A percentile compares a stretch with the other conserved stretches of the same genome.
These are phyloP conservation scores for Draba incana DNA, from an alignment of 345 rosid species.

Conservation along the genomic window DNA sequence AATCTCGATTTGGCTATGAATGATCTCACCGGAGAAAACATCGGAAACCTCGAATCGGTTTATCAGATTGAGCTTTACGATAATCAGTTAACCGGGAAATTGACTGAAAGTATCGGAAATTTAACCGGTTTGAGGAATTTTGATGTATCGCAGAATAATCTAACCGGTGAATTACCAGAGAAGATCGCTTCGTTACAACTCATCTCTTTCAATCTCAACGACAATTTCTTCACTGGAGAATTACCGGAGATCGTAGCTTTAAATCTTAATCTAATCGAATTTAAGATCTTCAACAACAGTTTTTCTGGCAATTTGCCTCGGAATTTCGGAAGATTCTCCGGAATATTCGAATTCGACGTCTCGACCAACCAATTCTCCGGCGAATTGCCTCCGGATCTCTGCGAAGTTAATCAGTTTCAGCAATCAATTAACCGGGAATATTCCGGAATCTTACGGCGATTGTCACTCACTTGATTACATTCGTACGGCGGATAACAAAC, in stretches of 20 bases:
- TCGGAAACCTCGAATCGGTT: slow-evolving; percentile 47
- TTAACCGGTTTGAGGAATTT: slow-evolving; percentile 47
- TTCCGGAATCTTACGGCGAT: slow-evolving; percentile 57
- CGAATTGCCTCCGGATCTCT: slow-evolving; percentile 60
- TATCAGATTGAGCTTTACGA: slow-evolving; percentile 53
- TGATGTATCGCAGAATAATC: slow-evolving; percentile 69
- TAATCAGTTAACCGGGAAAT: slow-evolving; percentile 52
- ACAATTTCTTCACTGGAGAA: slow-evolving; percentile 60
- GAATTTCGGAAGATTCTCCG: slow-evolving; percentile 57
- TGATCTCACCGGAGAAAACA: slow-evolving; percentile 49
- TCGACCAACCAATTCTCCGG: slow-evolving; percentile 63
- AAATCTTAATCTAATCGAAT: slow-evolving; percentile 50
- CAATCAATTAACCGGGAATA: slow-evolving; percentile 56
- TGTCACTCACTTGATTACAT: slow-evolving; percentile 55
- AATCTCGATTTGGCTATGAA: slow-evolving; percentile 57
- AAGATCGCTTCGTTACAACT: slow-evolving; percentile 53
- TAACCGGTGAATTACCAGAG: slow-evolving; percentile 56
- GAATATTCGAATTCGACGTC: slow-evolving; percentile 58
- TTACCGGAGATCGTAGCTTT: slow-evolving; percentile 53
- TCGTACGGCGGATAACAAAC: slow-evolving; percentile 52
- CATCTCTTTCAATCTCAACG: slow-evolving; percentile 55
- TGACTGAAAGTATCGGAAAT: slow-evolving; percentile 59
- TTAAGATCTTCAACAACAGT: slow-evolving; percentile 78
- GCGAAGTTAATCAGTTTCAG: slow-evolving; percentile 44
- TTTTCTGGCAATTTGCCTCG: slow-evolving; percentile 62